A percentile compares a stretch with the other conserved stretches of the same genome.
These are phyloP conservation scores for Triangularia setosa DNA, from an alignment of 2,329 filamentous ascomycete species.

Conservation along the genomic window DNA sequence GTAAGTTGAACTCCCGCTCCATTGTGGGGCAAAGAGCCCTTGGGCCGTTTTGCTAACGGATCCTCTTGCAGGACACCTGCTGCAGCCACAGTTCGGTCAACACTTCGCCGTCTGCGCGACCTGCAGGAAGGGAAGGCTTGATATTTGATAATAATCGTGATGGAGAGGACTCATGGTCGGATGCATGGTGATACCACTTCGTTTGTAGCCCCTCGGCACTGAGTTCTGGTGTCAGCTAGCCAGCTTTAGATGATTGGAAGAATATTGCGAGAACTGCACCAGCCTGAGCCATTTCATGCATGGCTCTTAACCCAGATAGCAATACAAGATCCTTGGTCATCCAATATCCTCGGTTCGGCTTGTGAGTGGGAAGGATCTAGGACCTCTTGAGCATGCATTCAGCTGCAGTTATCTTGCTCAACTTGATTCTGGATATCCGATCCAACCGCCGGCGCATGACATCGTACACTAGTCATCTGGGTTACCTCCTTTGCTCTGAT, in stretches of 20 bases:
- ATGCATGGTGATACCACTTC: background rate
- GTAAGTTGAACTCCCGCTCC: slow-evolving; percentile 1
- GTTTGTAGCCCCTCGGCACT: background rate
- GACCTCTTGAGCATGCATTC: background rate
- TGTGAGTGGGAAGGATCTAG: background rate
- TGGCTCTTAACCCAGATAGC: background rate
- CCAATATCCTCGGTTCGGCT: background rate
- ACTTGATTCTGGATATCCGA: background rate
- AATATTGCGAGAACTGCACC: background rate
- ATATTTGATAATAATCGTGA: background rate
- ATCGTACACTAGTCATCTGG: background rate
- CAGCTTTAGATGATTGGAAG: background rate
- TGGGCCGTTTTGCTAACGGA: background rate
- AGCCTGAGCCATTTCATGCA: background rate
- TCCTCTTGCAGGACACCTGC: slow-evolving; percentile 11
- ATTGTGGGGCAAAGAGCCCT: background rate
- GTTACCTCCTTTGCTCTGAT: background rate
- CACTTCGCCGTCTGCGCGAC: slow-evolving; percentile 15
- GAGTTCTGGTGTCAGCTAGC: background rate
- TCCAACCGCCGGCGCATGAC: background rate
- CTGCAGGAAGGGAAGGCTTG: background rate
- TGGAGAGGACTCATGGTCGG: background rate
- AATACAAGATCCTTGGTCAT: background rate
- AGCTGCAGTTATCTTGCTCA: background rate
- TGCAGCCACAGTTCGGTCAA: slow-evolving; percentile 6